A percentile compares a stretch with the other conserved stretches of the same genome.
Evolutionary conservation across 2,329 filamentous ascomycete genomes (phyloP).

Genomic region (Penicillium sp.): DNA sequence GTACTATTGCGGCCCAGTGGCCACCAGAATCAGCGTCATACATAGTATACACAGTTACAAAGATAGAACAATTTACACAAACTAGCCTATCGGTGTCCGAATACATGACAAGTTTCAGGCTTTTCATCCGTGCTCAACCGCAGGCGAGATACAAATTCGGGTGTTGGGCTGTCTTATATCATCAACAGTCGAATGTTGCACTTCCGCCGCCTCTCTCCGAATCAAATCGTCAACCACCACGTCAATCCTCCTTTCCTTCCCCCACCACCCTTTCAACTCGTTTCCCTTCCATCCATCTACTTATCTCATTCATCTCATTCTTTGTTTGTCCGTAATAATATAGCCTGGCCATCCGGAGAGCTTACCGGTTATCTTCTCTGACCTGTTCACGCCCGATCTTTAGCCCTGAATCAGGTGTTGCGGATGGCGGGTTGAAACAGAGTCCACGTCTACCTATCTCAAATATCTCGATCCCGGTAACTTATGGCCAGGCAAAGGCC

Average conservation of each 20-base stretch:
- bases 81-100: not conserved
- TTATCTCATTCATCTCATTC: not conserved
- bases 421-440: conserved; percentile 45
- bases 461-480: conserved; percentile 33
- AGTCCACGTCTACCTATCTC: conserved; percentile 30
- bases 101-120: not conserved
- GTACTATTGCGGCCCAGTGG: not conserved
- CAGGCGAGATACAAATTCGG: not conserved
- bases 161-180: conserved; percentile 14
- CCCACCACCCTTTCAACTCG: conserved; percentile 4
- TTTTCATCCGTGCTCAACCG: not conserved
- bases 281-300: conserved; percentile 5
- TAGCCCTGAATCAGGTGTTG: conserved; percentile 18
- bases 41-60: not conserved
- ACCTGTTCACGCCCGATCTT: conserved; percentile 7
- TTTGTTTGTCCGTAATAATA: conserved; percentile 1
- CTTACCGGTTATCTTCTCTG: conserved; percentile 3
- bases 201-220: conserved; percentile 35
- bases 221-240: conserved; percentile 25
- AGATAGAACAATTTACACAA: not conserved
- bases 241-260: conserved; percentile 5
- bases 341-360: conserved; percentile 3
- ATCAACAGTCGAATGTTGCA: conserved; percentile 26
- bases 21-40: not conserved
- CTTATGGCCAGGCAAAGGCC: conserved; percentile 48